A percentile compares a stretch with the other conserved stretches of the same genome.
Evolutionary conservation across 225 moss, liverwort and hornwort genomes (phyloP).

Genomic region (Climacium dendroides): DNA sequence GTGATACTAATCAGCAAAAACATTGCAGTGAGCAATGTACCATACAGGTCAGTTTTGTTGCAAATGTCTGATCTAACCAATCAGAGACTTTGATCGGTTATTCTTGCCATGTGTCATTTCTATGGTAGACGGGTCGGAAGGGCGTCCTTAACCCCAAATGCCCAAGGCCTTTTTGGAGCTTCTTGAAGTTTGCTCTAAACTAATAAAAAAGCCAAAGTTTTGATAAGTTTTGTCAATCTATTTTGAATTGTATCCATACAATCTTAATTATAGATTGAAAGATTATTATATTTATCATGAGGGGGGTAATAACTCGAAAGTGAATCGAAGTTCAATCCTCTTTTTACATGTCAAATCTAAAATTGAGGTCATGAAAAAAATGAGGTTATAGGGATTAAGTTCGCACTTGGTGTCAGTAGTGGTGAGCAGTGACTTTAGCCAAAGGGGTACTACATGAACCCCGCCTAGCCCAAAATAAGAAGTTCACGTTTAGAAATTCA

Average conservation of each 20-base stretch:
- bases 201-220: background rate
- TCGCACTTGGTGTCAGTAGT: background rate
- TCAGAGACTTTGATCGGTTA: background rate
- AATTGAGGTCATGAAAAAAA: background rate
- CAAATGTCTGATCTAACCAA: background rate
- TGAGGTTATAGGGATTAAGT: background rate
- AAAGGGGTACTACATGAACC: background rate
- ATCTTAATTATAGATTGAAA: background rate
- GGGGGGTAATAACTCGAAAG: background rate
- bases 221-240: background rate
- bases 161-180: background rate
- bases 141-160: background rate
- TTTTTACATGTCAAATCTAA: no score
- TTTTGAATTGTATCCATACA: background rate
- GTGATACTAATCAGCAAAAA: slow-evolving; percentile 44
- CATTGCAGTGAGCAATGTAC: slow-evolving; percentile 48
- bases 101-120: background rate
- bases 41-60: slow-evolving; percentile 51
- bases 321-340: background rate
- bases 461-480: background rate
- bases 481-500: background rate
- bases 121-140: background rate
- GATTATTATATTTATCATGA: background rate
- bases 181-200: background rate
- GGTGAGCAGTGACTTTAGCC: background rate